Evolutionary conservation across 2,329 filamentous ascomycete genomes (phyloP).

Genomic region (Fusarium agapanthi): DNA sequence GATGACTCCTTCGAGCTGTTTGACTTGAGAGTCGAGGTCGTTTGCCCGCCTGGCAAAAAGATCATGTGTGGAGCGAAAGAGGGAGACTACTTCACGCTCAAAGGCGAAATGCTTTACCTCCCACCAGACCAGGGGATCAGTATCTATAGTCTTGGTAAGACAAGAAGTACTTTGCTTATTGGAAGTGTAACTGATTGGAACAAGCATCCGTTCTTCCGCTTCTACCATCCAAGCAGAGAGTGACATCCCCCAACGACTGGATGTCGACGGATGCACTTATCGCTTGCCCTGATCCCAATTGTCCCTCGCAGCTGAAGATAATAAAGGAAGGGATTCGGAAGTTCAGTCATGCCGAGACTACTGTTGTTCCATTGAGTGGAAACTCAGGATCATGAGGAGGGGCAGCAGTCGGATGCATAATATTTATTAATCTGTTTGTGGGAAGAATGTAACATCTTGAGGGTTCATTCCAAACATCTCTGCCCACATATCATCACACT

Average conservation of each 20-base stretch:
- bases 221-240: neutral
- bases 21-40: neutral
- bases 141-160: neutral
- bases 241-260: neutral
- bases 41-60: neutral
- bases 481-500: neutral
- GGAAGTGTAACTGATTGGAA: no score
- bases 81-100: neutral
- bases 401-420: fast-evolving
- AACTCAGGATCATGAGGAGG: fast-evolving
- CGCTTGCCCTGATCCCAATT: neutral
- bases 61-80: neutral
- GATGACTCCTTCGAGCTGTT: neutral
- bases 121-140: neutral
- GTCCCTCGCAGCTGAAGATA: neutral
- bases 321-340: neutral
- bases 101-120: neutral
- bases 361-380: neutral
- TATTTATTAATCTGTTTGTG: neutral
- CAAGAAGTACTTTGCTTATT: no score
- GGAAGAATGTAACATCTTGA: neutral
- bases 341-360: neutral
- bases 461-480: neutral
- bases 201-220: neutral
- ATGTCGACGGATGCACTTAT: neutral